Percentiles rank a stretch among this genome's conserved stretches.
Evolutionary conservation across 345 rosid species (phyloP).

Genomic region (Anacardium occidentale): DNA sequence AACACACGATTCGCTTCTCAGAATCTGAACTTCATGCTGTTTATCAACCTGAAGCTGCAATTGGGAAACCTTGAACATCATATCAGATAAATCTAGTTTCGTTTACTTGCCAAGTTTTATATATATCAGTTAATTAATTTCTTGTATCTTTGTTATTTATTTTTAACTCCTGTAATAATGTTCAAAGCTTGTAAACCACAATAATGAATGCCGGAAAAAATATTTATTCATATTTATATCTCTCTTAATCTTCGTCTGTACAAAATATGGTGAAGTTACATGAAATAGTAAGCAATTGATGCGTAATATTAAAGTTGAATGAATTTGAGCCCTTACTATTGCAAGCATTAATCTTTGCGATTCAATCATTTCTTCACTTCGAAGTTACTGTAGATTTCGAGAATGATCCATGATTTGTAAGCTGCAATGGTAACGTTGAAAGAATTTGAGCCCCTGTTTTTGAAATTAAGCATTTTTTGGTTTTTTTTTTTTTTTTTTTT

Average conservation of each 20-base stretch:
- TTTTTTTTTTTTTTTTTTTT: too few relatives aligned
- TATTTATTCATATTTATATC: too few relatives aligned
- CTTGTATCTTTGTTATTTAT: background rate
- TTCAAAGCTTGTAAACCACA: conserved; percentile 4
- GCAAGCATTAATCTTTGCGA: background rate
- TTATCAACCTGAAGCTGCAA: conserved; percentile 18
- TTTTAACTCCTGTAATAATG: background rate
- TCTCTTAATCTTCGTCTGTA: too few relatives aligned
- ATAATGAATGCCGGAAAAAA: background rate
- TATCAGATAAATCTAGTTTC: background rate
- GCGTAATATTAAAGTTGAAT: background rate
- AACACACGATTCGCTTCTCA: conserved; percentile 45
- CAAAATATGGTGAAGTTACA: background rate
- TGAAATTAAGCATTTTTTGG: background rate
- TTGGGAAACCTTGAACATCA: background rate
- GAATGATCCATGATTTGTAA: background rate
- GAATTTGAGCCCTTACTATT: background rate
- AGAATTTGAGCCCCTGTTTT: background rate
- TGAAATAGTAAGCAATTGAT: background rate
- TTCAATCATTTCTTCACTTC: background rate
- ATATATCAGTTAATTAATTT: background rate
- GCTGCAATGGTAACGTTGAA: background rate
- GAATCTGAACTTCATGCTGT: conserved; percentile 34
- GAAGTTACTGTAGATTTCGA: background rate
- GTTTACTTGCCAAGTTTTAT: background rate